Percentiles rank a stretch among this genome's conserved stretches.
These are phyloP conservation scores for Pseudoperonospora humuli DNA, from an alignment of 352 stramenopile species.

Conservation along the genomic window DNA sequence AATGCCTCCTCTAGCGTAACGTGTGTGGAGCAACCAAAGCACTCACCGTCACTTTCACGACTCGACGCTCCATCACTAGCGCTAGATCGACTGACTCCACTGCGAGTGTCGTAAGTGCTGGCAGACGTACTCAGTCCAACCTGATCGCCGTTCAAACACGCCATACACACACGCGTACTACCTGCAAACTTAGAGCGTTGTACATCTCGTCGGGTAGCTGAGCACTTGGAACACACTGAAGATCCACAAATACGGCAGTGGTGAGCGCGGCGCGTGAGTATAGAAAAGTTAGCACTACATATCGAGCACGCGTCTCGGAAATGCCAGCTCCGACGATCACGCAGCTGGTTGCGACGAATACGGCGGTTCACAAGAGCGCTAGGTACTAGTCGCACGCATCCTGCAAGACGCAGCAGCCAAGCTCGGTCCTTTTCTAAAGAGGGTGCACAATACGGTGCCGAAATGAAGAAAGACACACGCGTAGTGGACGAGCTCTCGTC, in stretches of 20 bases:
- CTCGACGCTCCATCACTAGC: slow-evolving; percentile 20
- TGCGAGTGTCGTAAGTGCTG: slow-evolving; percentile 23
- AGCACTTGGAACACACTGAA: slow-evolving; percentile 75
- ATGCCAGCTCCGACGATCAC: slow-evolving; percentile 51
- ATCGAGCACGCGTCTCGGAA: slow-evolving; percentile 50
- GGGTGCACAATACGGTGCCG: slow-evolving; percentile 27
- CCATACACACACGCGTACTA: slow-evolving; percentile 55
- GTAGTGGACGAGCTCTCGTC: slow-evolving; percentile 45
- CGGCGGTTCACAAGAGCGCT: slow-evolving; percentile 67
- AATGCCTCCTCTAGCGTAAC: slow-evolving; percentile 33
- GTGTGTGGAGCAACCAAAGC: slow-evolving; percentile 26
- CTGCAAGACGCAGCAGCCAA: slow-evolving; percentile 55
- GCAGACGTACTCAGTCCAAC: slow-evolving; percentile 19
- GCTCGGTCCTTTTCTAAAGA: slow-evolving; percentile 37
- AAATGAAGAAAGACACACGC: slow-evolving; percentile 73
- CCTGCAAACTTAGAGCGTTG: slow-evolving; percentile 27
- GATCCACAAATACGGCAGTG: slow-evolving; percentile 73
- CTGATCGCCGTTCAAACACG: slow-evolving; percentile 63
- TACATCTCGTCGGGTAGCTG: slow-evolving; percentile 38
- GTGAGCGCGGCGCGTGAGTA: slow-evolving; percentile 62
- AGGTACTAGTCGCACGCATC: slow-evolving; percentile 44
- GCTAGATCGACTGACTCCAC: slow-evolving; percentile 17
- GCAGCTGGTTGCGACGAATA: slow-evolving; percentile 54
- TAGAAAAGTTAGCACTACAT: slow-evolving; percentile 56
- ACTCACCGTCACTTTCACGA: slow-evolving; percentile 25